Conservation (phyloP, 192 early-diverging fungal species). For the Coemansia sp. region DNA sequence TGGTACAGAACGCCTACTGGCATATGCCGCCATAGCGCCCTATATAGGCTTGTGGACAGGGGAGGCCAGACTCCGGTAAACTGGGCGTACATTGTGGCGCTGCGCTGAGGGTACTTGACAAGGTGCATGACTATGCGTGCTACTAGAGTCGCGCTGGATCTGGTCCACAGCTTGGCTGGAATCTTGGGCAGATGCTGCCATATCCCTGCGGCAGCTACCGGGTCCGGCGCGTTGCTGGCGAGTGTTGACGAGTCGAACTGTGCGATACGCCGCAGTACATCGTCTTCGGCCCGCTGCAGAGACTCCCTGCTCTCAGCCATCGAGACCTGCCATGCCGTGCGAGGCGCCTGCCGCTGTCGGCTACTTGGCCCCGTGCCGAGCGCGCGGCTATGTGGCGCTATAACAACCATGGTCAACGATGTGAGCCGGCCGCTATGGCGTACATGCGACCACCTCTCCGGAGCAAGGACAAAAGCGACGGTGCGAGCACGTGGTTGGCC, state of each 20-base stretch:
- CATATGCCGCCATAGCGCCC: neutral
- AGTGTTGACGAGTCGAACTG: constrained; percentile 3
- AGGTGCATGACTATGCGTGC: constrained; percentile 3
- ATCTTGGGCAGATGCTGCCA: neutral
- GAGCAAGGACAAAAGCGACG: neutral
- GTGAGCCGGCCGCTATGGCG: neutral
- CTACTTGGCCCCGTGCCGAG: neutral
- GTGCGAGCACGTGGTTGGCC: neutral
- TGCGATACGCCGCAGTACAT: constrained; percentile 16
- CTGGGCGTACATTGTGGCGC: constrained; percentile 24
- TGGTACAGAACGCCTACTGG: constrained; percentile 23
- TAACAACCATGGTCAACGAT: neutral
- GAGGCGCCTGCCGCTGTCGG: neutral
- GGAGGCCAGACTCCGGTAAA: neutral
- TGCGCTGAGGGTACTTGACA: constrained; percentile 26
- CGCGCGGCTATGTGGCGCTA: neutral
- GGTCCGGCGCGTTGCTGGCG: neutral
- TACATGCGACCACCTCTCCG: neutral
- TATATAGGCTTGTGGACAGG: neutral
- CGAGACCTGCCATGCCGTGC: neutral
- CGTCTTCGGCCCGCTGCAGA: constrained; percentile 13
- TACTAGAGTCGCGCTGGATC: constrained; percentile 10
- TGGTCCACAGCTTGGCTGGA: constrained; percentile 12
- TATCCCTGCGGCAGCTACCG: neutral
- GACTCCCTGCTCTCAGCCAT: neutral